Evolutionary conservation across 257 asterid genomes (phyloP), one percentile per base, ranked within the genome.

Genomic region (Verbena officinalis): DNA sequence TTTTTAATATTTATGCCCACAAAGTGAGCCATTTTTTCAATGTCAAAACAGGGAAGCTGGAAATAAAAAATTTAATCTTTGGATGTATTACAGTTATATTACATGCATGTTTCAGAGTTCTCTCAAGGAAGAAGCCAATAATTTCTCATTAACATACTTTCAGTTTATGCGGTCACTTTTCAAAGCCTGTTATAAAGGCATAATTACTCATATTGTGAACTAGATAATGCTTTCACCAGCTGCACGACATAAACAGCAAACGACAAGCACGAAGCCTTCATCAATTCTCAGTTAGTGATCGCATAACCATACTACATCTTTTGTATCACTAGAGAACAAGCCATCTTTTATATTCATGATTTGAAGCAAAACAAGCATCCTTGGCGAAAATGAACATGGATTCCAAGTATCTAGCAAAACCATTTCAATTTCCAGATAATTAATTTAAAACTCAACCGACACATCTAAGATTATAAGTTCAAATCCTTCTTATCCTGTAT

Each of bases 21-120:
- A 56, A 59, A 48, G 16, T 50, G 85, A 80, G 89, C 80, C 82
- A 65, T 70, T 73, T 60, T 77, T 78, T 58, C 55, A n/a, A 70
- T 16, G 60, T 67, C 43, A 13, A 22, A 13, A 22, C 45, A 57
- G 38, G 15, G 44, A 67, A 74, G 58, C 42, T 56, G 65, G 57
- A 55, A 71, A 64, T 46, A 64, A 59, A 49, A 62, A 64, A 65
- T 70, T 60, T 50, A 56, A 21, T 21, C 48, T 64, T 33, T 36
- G 34, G 55, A 44, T 64, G 59, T 56, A 44, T 43, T 68, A 38
- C n/a, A 44, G 48, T 4, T 54, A 22, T 68, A 16, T 58, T 43
- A 43, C 72, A 71, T 52, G 65, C 48, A 68, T 44, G 31, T 57
- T 22, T 65, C 57, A 64, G 30, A 53, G 65, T 57, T 23, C 45